Evolutionary conservation across 1,284 basidiomycete species (phyloP), one percentile per base, ranked within the genome.

Genomic region (Apiotrichum sp.): DNA sequence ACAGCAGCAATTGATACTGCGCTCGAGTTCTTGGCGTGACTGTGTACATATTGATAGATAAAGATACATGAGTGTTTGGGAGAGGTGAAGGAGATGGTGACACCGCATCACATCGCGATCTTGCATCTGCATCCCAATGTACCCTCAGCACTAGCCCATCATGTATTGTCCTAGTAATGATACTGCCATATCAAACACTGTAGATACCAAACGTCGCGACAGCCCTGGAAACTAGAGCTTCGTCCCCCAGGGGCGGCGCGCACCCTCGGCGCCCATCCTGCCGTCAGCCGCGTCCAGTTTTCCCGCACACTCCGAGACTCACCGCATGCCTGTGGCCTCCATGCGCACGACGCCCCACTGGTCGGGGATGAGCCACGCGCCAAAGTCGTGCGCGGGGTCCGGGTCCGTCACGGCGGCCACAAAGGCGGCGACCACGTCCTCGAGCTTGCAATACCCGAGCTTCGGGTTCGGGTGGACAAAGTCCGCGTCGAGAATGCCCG

Each of bases 21-120:
- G 39, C 35, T 67, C 29, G 50, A 65, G 46, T 70, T 70, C 56
- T 64, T 70, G 44, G 62, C 60, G n/a, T 67, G 36, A 38, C 13
- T 7, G 8, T 7, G 36, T 38, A 38, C 13, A 38, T 7, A 13
- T 38, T 7, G 36, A 13, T 13, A 38, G 36, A 38, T 38, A 38
- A 13, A 38, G 7, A 38, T 38, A 38, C 13, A 38, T 13, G 36
- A 38, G 7, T 38, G 36, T 38, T 38, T 8, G 22, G 22, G 22
- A 22, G 22, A 22, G 22, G 22, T 22, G 22, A 22, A 22, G 22
- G 22, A 22, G 22, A 22, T 22, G 22, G 22, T 22, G 22, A 22
- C 22, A 22, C 22, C 22, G 22, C 22, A 22, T 22, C 22, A 22
- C 22, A 22, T 22, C 22, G 22, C 22, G 22, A 22, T 22, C 22